phyloP scores from a whole-genome alignment of 1,284 basidiomycete genomes.

The Naganishia cerealis region DNA sequence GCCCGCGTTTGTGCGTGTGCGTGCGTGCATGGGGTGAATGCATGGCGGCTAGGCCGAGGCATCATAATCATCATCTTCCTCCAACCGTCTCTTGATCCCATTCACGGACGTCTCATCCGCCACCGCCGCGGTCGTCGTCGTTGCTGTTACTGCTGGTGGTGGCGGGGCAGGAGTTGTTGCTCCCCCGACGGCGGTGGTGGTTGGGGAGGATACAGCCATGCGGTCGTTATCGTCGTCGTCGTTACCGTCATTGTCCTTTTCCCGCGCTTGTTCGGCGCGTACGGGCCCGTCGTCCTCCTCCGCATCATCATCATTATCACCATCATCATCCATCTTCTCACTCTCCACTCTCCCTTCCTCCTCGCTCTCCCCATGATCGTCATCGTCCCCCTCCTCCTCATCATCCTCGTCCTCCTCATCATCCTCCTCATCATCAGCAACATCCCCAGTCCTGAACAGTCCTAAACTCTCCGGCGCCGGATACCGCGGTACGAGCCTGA shows the following conservation, averaged over 20 bases:
- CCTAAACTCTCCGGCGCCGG: constrained; percentile 60
- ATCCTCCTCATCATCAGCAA: constrained; percentile 36
- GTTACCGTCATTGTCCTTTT: neutral
- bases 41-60: neutral
- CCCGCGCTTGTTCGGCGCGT: neutral
- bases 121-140: neutral
- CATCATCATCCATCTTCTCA: constrained; percentile 34
- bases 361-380: constrained; percentile 37
- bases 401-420: constrained; percentile 36
- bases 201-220: no score
- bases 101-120: neutral
- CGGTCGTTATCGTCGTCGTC: neutral
- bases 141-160: neutral
- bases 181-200: neutral
- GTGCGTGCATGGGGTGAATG: no score
- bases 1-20: no score
- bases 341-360: constrained; percentile 42
- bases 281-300: constrained; percentile 25
- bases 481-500: constrained; percentile 85
- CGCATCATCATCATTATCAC: constrained; percentile 42
- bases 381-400: constrained; percentile 34
- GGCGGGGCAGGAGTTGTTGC: no score
- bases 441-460: constrained; percentile 36
- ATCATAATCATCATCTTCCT: constrained; percentile 29
- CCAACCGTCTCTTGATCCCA: constrained; percentile 4